Evolutionary conservation across 2,329 filamentous ascomycete species (phyloP), one percentile per base, ranked within the genome.

Genomic region (Ceratocystis colombiana): DNA sequence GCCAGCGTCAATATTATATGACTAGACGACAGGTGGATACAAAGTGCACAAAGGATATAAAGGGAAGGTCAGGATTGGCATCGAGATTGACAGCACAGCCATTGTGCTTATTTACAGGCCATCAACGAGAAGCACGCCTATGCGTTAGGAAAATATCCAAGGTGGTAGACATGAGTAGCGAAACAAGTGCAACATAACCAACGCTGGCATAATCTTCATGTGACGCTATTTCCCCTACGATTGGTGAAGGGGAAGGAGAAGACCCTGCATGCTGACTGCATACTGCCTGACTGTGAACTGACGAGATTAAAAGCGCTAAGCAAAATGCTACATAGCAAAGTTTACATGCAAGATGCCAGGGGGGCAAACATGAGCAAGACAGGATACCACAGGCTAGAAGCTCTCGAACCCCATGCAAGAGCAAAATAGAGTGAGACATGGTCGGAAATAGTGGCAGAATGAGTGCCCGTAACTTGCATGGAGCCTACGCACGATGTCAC

Each of bases 251-350:
- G 8, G 17, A 15, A 25, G 22, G 48, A 7, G 20, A 12, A 53
- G 22, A n/a, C 55, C 55, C 28, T 59, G 55, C 28, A 59, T 59
- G 55, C 25, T 59, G 55, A 59, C 55, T 37, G 55, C 55, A 59
- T 59, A 59, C 12, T 37, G 30, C n/a, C 55, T 15, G 55, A n/a
- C 25, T 30, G n/a, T 20, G 3, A 53, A 20, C 48, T 53, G 48
- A n/a, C 48, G 48, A n/a, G n/a, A 25, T 53, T 53, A 25, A 53
- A 37, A 25, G 55, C 17, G 25, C 25, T 59, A 37, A 33, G 1
- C 53, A 57, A 30, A n/a, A 59, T 33, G 12, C 37, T 33, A 57
- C 22, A 33, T n/a, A 59, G 33, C 10, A 17, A 28, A 57, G 30
- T 20, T 10, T 20, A 50, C 17, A 20, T n/a, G 17, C 46, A 12